A percentile compares a stretch with the other conserved stretches of the same genome.
Conservation (phyloP, 371 early-diverging fungal genomes). For the Homolaphlyctis polyrhiza region DNA sequence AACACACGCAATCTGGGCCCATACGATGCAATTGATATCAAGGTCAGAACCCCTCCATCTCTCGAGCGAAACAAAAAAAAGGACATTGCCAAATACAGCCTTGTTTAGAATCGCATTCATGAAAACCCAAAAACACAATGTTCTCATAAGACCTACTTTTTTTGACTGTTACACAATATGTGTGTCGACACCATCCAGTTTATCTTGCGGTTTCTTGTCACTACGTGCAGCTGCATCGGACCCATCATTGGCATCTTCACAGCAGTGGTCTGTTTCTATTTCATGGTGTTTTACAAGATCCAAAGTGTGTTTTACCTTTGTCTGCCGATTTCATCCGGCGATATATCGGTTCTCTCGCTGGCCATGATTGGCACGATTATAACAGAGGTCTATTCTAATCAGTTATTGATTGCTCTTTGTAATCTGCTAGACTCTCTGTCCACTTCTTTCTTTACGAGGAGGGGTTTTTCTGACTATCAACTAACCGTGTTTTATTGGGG, state of each 20-base stretch:
- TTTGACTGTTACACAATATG: too few relatives aligned
- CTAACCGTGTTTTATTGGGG: too few relatives aligned
- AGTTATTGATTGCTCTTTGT: slow-evolving; percentile 8
- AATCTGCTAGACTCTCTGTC: slow-evolving; percentile 3
- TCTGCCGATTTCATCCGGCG: slow-evolving; percentile 24
- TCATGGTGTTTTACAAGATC: slow-evolving; percentile 38
- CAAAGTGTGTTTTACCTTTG: slow-evolving; percentile 28
- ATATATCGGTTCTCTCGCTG: slow-evolving; percentile 21
- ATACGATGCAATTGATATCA: slow-evolving; percentile 31
- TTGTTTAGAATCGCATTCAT: too few relatives aligned
- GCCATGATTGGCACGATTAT: slow-evolving; percentile 16
- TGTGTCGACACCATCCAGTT: too few relatives aligned
- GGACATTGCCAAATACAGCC: too few relatives aligned
- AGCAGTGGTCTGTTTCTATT: slow-evolving; percentile 27
- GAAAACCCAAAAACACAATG: too few relatives aligned
- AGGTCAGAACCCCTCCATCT: too few relatives aligned
- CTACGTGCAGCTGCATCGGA: slow-evolving; percentile 26
- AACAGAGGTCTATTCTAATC: slow-evolving; percentile 20
- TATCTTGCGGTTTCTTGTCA: slow-evolving; percentile 20
- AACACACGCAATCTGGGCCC: slow-evolving; percentile 30
- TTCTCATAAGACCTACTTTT: too few relatives aligned
- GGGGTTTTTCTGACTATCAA: too few relatives aligned
- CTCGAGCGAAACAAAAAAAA: too few relatives aligned
- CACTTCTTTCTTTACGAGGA: too few relatives aligned
- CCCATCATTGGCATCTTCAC: slow-evolving; percentile 27